Conservation (phyloP, 768 basidiomycete species). For the Hypholoma sublateritium region DNA sequence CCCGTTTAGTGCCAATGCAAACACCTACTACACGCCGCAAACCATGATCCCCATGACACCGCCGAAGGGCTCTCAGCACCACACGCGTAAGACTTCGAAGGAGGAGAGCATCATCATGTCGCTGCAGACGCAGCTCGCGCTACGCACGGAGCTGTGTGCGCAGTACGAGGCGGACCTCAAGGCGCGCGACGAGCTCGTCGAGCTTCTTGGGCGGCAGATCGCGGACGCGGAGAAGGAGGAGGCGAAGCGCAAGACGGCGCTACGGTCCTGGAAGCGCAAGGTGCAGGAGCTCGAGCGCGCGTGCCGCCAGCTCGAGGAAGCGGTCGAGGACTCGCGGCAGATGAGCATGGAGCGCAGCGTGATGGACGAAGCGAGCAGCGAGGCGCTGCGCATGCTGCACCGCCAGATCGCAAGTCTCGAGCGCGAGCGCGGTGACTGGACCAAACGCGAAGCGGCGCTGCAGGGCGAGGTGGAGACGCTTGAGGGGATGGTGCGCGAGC, state of each 20-base stretch:
- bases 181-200: conserved; percentile 72
- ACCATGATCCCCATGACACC: conserved; percentile 71
- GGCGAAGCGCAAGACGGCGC: conserved; percentile 50
- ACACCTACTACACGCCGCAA: conserved; percentile 76
- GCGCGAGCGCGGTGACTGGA: conserved; percentile 55
- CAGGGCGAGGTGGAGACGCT: conserved; percentile 48
- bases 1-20: conserved; percentile 72
- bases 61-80: conserved; percentile 40
- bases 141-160: conserved; percentile 72
- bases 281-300: conserved; percentile 71
- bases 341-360: conserved; percentile 80
- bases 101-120: conserved; percentile 73
- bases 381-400: conserved; percentile 79
- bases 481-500: conserved; percentile 45
- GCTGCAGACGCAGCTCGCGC: conserved; percentile 70
- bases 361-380: conserved; percentile 81
- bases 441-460: conserved; percentile 40
- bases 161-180: conserved; percentile 78
- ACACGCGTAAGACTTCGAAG: conserved; percentile 62
- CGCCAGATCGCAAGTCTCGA: conserved; percentile 76
- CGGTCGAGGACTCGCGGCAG: conserved; percentile 81
- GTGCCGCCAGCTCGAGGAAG: conserved; percentile 73
- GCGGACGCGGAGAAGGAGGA: conserved; percentile 60
- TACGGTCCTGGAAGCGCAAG: conserved; percentile 74
- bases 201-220: conserved; percentile 54